These are phyloP conservation scores for Phytophthora kernoviae DNA, from an alignment of 352 stramenopile species.

Conservation along the genomic window DNA sequence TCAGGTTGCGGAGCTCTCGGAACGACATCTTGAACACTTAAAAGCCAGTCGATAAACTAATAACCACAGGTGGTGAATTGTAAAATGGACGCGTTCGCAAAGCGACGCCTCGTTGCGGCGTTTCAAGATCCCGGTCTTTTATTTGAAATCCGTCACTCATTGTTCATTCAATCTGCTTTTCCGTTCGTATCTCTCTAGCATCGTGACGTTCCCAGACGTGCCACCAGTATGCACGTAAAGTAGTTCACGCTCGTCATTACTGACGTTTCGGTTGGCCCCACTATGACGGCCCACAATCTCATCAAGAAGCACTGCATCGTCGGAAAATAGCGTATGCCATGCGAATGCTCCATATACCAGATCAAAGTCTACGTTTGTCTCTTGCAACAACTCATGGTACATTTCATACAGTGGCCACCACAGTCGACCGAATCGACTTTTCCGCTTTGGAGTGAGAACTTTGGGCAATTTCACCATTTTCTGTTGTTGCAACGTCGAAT, in stretches of 20 bases:
- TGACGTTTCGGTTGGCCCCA: too few species aligned
- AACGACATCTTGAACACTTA: constrained; percentile 67
- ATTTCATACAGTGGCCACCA: constrained; percentile 58
- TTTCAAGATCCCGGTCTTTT: constrained; percentile 25
- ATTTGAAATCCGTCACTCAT: too few species aligned
- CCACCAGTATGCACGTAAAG: constrained; percentile 86
- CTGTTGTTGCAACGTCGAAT: constrained; percentile 17
- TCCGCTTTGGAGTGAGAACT: constrained; percentile 52
- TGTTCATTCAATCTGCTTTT: too few species aligned
- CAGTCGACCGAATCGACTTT: constrained; percentile 75
- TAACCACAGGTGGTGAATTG: background rate
- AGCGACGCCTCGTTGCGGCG: constrained; percentile 13
- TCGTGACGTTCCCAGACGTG: constrained; percentile 72
- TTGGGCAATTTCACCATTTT: constrained; percentile 28
- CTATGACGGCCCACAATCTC: too few species aligned
- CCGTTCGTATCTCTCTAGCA: constrained; percentile 63
- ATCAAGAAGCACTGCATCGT: constrained; percentile 35
- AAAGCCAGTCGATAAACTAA: background rate
- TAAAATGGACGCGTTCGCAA: background rate
- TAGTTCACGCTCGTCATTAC: constrained; percentile 46
- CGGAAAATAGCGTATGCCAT: constrained; percentile 81
- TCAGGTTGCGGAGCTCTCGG: constrained; percentile 92
- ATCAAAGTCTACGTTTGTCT: constrained; percentile 74
- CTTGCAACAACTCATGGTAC: constrained; percentile 62
- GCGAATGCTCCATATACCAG: constrained; percentile 76